These are phyloP conservation scores for Suhomyces kilbournensis DNA, from an alignment of 805 yeast species.

Conservation along the genomic window DNA sequence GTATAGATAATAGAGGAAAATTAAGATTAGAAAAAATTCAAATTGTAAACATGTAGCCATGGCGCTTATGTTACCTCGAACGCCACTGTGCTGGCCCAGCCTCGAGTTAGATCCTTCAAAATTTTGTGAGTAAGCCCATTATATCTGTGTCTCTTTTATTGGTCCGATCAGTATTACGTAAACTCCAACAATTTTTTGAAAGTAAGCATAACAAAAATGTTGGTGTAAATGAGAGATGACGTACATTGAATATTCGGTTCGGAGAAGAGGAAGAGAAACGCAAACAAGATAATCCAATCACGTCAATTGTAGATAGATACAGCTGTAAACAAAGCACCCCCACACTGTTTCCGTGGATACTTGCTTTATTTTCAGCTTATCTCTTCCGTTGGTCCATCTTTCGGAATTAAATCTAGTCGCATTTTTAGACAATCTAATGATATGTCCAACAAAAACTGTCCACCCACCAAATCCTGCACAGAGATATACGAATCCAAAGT, in stretches of 20 bases:
- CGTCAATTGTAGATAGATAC: background rate
- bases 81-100: background rate
- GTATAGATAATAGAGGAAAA: conserved; percentile 5
- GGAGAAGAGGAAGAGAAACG: background rate
- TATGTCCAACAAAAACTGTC: background rate
- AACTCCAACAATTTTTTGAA: conserved; percentile 2
- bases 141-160: background rate
- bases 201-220: background rate
- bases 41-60: background rate
- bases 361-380: background rate
- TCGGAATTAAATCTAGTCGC: background rate
- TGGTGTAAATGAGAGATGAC: background rate
- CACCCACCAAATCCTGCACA: background rate
- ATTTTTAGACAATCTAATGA: background rate
- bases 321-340: background rate
- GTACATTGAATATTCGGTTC: background rate
- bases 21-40: background rate
- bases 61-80: background rate
- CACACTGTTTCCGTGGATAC: background rate
- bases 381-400: background rate
- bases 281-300: background rate
- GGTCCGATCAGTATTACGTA: conserved; percentile 1
- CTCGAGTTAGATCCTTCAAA: background rate
- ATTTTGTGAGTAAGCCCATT: background rate
- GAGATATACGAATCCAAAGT: background rate